Percentiles rank a stretch among this genome's conserved stretches.
These are phyloP conservation scores for Pleurotus cornucopiae DNA, from an alignment of 768 basidiomycete species.

Conservation along the genomic window DNA sequence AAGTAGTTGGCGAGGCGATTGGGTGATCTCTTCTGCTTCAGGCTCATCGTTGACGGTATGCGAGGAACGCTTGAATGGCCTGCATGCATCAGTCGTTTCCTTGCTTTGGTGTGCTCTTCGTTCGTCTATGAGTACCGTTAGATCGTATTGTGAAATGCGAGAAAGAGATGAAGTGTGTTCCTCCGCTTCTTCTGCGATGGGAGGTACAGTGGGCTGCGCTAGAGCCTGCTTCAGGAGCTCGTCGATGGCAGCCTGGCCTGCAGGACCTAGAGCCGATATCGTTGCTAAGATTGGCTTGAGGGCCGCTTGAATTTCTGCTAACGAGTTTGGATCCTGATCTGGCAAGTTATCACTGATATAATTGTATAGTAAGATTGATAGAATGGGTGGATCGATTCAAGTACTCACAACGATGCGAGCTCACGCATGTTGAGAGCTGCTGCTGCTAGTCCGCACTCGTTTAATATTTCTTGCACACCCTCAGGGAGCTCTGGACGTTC, in stretches of 20 bases:
- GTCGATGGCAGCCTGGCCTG: background rate
- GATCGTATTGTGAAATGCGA: slow-evolving; percentile 3
- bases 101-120: slow-evolving; percentile 14
- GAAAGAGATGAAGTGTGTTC: background rate
- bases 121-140: slow-evolving; percentile 6
- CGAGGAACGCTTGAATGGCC: background rate
- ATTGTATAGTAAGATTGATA: background rate
- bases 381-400: background rate
- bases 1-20: background rate
- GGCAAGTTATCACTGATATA: background rate
- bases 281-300: background rate
- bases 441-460: background rate
- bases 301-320: background rate
- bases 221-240: background rate
- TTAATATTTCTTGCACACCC: background rate
- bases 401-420: background rate
- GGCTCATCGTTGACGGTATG: background rate
- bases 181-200: background rate
- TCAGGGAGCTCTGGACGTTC: background rate
- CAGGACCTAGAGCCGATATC: background rate
- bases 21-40: background rate
- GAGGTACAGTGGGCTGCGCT: background rate
- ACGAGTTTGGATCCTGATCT: background rate
- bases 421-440: background rate
- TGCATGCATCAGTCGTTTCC: slow-evolving; percentile 11